These are phyloP conservation scores for Beauveria medogensis DNA, from an alignment of 2,329 filamentous ascomycete genomes.

Conservation along the genomic window DNA sequence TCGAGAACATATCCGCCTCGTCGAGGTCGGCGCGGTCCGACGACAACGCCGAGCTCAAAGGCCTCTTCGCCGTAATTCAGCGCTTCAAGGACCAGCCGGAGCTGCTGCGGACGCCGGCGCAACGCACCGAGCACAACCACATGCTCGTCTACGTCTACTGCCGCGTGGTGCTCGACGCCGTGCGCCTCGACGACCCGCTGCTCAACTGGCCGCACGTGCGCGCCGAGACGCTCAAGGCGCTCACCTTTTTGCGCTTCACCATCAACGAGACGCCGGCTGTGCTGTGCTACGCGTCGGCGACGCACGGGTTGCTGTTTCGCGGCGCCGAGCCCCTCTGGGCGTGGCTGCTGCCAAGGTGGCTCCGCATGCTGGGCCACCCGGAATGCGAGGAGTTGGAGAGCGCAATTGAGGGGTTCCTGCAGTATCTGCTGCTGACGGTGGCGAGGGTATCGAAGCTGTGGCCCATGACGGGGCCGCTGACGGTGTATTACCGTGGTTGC, in stretches of 20 bases:
- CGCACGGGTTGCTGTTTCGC: constrained; percentile 38
- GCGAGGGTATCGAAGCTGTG: constrained; percentile 39
- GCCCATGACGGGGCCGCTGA: constrained; percentile 36
- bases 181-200: constrained; percentile 62
- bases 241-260: constrained; percentile 68
- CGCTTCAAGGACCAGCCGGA: constrained; percentile 42
- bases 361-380: constrained; percentile 47
- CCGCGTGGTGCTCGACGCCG: constrained; percentile 66
- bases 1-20: constrained; percentile 63
- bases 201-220: constrained; percentile 46
- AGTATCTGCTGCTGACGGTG: constrained; percentile 38
- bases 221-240: constrained; percentile 59
- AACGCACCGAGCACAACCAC: constrained; percentile 69
- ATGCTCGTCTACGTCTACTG: constrained; percentile 79
- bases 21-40: constrained; percentile 54
- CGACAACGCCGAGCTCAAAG: constrained; percentile 66
- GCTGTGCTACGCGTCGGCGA: constrained; percentile 40
- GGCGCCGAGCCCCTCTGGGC: constrained; percentile 56
- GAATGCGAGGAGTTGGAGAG: constrained; percentile 38
- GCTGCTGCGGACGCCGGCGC: constrained; percentile 52
- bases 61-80: constrained; percentile 53
- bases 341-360: constrained; percentile 54
- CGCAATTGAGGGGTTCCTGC: constrained; percentile 46
- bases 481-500: constrained; percentile 40
- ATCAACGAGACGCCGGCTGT: constrained; percentile 67